Evolutionary conservation across 1,284 basidiomycete species (phyloP).

Genomic region (Fomitiporia mediterranea): DNA sequence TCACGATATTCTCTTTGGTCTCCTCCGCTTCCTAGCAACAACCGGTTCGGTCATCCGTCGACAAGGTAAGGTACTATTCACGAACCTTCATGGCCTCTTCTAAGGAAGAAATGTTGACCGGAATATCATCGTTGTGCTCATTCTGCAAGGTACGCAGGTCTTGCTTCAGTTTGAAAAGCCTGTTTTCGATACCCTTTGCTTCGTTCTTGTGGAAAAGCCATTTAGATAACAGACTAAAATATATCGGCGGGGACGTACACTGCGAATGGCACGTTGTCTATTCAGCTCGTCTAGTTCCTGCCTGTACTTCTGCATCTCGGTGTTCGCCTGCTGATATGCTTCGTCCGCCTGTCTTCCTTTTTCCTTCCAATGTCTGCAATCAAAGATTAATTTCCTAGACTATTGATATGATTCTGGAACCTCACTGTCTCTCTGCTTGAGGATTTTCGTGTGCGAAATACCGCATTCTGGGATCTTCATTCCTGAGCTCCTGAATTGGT

Average conservation of each 20-base stretch:
- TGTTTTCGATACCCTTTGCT: slow-evolving; percentile 27
- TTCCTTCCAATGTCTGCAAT: slow-evolving; percentile 11
- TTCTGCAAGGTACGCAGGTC: slow-evolving; percentile 41
- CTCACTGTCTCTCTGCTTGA: slow-evolving; percentile 3
- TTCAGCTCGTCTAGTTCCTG: background rate
- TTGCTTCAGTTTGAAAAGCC: slow-evolving; percentile 30
- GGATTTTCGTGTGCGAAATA: slow-evolving; percentile 9
- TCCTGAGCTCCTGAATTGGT: slow-evolving; percentile 2
- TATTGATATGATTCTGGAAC: background rate
- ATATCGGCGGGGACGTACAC: background rate
- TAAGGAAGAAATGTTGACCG: slow-evolving; percentile 64
- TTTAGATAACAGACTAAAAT: background rate
- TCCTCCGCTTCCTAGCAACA: slow-evolving; percentile 46
- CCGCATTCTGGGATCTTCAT: background rate
- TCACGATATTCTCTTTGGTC: slow-evolving; percentile 44
- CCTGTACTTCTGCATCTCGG: background rate
- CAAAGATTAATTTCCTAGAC: background rate
- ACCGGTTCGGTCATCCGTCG: background rate
- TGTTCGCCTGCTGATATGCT: background rate
- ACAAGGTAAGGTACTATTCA: slow-evolving; percentile 1
- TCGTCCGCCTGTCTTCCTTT: background rate
- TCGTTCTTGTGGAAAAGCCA: slow-evolving; percentile 24
- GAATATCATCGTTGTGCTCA: slow-evolving; percentile 70
- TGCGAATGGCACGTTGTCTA: background rate
- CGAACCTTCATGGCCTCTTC: slow-evolving; percentile 51